phyloP scores from a whole-genome alignment of 225 moss, liverwort and hornwort genomes.

The Climacium dendroides region DNA sequence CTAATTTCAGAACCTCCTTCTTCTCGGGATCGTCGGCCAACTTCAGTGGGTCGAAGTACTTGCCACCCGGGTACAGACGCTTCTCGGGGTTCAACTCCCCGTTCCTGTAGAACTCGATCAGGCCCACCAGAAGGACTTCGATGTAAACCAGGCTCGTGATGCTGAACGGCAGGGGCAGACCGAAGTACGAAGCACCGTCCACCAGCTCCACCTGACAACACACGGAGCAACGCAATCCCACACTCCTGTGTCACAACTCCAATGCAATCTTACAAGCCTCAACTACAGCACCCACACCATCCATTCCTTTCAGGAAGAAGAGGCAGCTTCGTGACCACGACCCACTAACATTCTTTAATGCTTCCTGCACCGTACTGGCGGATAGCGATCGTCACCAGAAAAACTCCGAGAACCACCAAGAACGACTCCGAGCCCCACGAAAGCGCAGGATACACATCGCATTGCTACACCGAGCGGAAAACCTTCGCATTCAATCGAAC shows the following conservation, averaged over 20 bases:
- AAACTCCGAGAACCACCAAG: too few relatives aligned
- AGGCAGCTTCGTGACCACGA: background rate
- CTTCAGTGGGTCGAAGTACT: slow-evolving; percentile 77
- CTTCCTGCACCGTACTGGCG: background rate
- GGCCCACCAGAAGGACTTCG: slow-evolving; percentile 64
- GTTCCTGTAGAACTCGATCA: slow-evolving; percentile 95
- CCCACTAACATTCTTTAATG: background rate
- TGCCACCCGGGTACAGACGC: slow-evolving; percentile 58
- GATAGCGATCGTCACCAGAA: background rate
- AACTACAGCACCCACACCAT: background rate
- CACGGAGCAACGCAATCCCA: background rate
- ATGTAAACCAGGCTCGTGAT: slow-evolving; percentile 72
- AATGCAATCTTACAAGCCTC: background rate
- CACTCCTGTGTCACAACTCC: background rate
- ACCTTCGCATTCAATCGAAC: background rate
- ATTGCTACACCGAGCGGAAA: background rate
- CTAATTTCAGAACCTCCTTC: slow-evolving; percentile 72
- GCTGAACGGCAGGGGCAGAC: slow-evolving; percentile 58
- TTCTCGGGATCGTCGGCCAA: slow-evolving; percentile 78
- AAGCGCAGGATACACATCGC: background rate
- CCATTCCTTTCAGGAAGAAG: too few relatives aligned
- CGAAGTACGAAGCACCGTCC: background rate
- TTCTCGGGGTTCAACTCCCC: slow-evolving; percentile 72
- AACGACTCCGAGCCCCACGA: background rate
- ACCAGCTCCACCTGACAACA: background rate